Evolutionary conservation across 2,329 filamentous ascomycete species (phyloP).

Genomic region (Ophioceras dolichostomum): DNA sequence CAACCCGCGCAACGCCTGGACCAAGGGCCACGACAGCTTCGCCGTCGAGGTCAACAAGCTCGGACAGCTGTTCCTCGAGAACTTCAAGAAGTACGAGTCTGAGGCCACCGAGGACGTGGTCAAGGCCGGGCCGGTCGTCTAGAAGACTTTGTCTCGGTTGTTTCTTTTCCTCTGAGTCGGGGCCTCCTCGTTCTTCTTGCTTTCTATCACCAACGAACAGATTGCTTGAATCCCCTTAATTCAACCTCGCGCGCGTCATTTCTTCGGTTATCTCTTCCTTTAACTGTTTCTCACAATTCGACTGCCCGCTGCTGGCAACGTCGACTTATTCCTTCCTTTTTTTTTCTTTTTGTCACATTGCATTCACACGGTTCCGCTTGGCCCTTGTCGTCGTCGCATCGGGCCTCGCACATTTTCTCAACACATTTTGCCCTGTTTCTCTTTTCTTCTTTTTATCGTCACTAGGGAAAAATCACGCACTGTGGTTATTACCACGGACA

Average conservation of each 20-base stretch:
- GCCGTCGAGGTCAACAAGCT: slow-evolving; percentile 82
- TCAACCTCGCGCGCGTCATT: no score
- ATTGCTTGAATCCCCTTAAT: no score
- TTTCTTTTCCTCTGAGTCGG: neutral
- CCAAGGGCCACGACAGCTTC: slow-evolving; percentile 69
- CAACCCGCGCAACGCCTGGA: slow-evolving; percentile 93
- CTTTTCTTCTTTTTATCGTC: neutral
- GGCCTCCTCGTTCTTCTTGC: neutral
- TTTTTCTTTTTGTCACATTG: no score
- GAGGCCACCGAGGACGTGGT: slow-evolving; percentile 73
- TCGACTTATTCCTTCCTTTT: no score
- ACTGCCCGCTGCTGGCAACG: no score
- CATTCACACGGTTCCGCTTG: neutral
- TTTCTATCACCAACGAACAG: no score
- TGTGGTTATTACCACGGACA: no score
- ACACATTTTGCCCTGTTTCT: slow-evolving; percentile 1
- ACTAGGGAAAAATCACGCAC: no score
- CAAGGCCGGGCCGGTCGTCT: slow-evolving; percentile 44
- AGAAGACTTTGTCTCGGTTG: slow-evolving; percentile 2
- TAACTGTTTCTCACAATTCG: no score
- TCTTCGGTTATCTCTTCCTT: neutral
- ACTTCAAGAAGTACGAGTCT: slow-evolving; percentile 91
- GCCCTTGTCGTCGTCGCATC: no score
- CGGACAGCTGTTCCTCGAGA: slow-evolving; percentile 80
- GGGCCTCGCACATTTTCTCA: neutral